Conservation (phyloP, 257 asterid genomes). For the Henckelia pumila region DNA sequence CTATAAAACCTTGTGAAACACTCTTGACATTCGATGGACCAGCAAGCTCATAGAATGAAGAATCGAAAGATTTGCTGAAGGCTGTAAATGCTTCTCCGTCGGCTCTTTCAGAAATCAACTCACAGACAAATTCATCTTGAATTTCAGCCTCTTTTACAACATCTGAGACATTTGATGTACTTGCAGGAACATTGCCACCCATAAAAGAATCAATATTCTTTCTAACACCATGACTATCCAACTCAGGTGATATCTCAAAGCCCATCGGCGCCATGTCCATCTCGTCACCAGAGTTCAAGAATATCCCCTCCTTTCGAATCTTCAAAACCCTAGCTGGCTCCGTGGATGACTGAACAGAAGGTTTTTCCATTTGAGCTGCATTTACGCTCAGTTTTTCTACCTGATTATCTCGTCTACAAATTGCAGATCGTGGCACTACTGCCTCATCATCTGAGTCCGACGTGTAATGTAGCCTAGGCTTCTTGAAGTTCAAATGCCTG, state of each 20-base stretch:
- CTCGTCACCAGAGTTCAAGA: conserved; percentile 29
- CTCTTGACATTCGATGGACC: conserved; percentile 34
- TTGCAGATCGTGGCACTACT: conserved; percentile 28
- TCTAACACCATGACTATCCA: conserved; percentile 32
- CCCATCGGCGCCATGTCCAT: conserved; percentile 29
- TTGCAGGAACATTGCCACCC: conserved; percentile 25
- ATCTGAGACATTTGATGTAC: conserved; percentile 29
- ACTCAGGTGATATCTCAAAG: conserved; percentile 31
- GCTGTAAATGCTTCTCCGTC: conserved; percentile 37
- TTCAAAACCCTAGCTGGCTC: conserved; percentile 34
- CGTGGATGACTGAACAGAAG: conserved; percentile 25
- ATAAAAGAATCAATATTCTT: conserved; percentile 28
- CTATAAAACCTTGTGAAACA: conserved; percentile 32
- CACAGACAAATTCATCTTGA: conserved; percentile 30
- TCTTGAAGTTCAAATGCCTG: conserved; percentile 37
- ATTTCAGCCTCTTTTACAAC: conserved; percentile 31
- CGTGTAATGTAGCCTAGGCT: conserved; percentile 25
- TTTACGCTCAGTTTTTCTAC: conserved; percentile 28
- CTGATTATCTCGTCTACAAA: conserved; percentile 28
- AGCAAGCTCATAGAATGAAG: conserved; percentile 36
- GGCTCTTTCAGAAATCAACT: conserved; percentile 35
- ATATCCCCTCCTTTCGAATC: conserved; percentile 34
- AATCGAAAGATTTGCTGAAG: conserved; percentile 43
- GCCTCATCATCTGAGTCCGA: conserved; percentile 46
- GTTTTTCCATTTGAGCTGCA: conserved; percentile 26